These are phyloP conservation scores for Lipomyces sp. DNA, from an alignment of 805 yeast genomes.

Conservation along the genomic window DNA sequence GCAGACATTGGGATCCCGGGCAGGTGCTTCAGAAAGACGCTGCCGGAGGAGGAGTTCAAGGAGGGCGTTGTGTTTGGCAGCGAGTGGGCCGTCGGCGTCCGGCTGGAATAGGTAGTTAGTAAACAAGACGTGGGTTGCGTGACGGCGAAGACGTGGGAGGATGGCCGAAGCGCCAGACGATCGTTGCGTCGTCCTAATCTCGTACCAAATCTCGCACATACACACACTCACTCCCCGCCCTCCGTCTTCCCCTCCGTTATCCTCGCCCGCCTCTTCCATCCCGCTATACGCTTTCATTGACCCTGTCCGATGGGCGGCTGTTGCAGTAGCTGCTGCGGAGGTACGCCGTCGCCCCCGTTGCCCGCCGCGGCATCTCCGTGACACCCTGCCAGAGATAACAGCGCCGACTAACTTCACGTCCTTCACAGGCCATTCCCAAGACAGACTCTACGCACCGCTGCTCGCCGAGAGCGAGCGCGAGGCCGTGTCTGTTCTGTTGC, in stretches of 20 bases:
- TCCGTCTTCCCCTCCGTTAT: background rate
- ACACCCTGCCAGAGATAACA: background rate
- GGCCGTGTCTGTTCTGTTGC: conserved; percentile 86
- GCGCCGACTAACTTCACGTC: background rate
- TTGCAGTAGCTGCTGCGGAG: conserved; percentile 30
- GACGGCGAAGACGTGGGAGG: too few relatives aligned
- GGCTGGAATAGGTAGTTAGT: conserved; percentile 6
- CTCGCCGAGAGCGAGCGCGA: conserved; percentile 95
- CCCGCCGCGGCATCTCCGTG: background rate
- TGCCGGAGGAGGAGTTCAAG: conserved; percentile 15
- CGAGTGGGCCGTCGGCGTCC: conserved; percentile 22
- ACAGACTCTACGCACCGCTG: conserved; percentile 67
- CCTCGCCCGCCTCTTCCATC: background rate
- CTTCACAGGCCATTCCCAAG: conserved; percentile 29
- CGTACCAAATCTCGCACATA: too few relatives aligned
- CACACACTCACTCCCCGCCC: too few relatives aligned
- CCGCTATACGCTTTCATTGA: background rate
- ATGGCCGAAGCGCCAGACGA: background rate
- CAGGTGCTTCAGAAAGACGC: conserved; percentile 18
- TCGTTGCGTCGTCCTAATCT: too few relatives aligned
- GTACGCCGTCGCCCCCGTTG: conserved; percentile 7
- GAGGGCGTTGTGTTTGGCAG: conserved; percentile 28
- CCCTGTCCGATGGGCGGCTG: conserved; percentile 21
- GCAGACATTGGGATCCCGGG: conserved; percentile 31
- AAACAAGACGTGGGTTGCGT: too few relatives aligned